Evolutionary conservation across 2,329 filamentous ascomycete genomes (phyloP).

Genomic region (Metarhizium rileyi): DNA sequence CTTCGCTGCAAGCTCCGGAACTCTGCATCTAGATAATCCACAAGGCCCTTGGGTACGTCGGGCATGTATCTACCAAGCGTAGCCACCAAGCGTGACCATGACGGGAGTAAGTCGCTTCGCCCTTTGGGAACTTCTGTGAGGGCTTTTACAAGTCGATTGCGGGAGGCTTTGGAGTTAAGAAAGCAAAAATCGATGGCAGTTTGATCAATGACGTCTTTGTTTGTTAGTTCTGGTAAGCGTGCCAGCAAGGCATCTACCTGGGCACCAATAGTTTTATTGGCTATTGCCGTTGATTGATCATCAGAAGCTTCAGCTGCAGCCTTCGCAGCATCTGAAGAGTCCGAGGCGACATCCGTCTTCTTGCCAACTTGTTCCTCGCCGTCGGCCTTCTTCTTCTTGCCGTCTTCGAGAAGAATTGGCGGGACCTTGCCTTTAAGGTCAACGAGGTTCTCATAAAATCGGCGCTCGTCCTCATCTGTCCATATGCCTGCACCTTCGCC

Average conservation of each 20-base stretch:
- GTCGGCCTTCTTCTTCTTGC: conserved; percentile 86
- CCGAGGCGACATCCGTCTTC: conserved; percentile 44
- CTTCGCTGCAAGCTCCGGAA: conserved; percentile 93
- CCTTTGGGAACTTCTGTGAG: conserved; percentile 93
- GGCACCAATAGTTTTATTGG: conserved; percentile 93
- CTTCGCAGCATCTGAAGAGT: conserved; percentile 45
- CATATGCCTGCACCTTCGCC: conserved; percentile 90
- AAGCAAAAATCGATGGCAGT: conserved; percentile 96
- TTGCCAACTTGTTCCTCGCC: conserved; percentile 74
- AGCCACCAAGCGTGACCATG: conserved; percentile 86
- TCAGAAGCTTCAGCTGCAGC: conserved; percentile 46
- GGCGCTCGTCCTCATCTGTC: conserved; percentile 96
- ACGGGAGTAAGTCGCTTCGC: conserved; percentile 78
- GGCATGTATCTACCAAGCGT: conserved; percentile 90
- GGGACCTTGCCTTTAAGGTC: conserved; percentile 95
- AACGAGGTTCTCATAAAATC: conserved; percentile 95
- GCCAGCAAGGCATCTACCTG: conserved; percentile 88
- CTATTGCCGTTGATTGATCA: conserved; percentile 86
- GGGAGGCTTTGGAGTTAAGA: conserved; percentile 93
- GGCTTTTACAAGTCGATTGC: conserved; percentile 86
- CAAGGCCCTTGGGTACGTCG: conserved; percentile 85
- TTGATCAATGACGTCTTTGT: conserved; percentile 85
- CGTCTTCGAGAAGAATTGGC: conserved; percentile 83
- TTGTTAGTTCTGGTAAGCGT: conserved; percentile 82
- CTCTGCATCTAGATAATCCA: conserved; percentile 88